These are phyloP conservation scores for Diaporthe caulivora DNA, from an alignment of 2,329 filamentous ascomycete species.

Conservation along the genomic window DNA sequence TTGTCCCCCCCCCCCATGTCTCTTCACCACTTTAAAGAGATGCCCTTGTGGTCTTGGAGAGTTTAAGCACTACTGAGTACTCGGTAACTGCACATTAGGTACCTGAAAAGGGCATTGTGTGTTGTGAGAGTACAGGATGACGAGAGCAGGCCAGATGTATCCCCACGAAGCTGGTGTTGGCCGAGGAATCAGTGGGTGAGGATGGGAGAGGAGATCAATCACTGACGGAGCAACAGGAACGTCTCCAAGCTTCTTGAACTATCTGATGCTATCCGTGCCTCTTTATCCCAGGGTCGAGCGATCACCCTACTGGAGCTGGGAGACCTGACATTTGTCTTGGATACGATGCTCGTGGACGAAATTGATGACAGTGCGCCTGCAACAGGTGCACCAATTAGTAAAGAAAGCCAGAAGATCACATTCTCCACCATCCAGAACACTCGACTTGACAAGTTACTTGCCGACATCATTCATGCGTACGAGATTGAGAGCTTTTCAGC, in stretches of 20 bases:
- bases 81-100: too few species aligned
- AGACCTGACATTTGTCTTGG: slow-evolving; percentile 34
- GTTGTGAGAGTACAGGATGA: not conserved
- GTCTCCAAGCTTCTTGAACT: slow-evolving; percentile 35
- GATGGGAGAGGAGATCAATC: not conserved
- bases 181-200: not conserved
- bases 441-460: slow-evolving; percentile 37
- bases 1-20: not conserved
- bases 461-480: slow-evolving; percentile 31
- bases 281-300: slow-evolving; percentile 12
- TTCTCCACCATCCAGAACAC: slow-evolving; percentile 30
- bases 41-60: not conserved
- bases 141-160: not conserved
- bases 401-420: slow-evolving; percentile 8
- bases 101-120: not conserved
- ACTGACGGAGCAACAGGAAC: slow-evolving; percentile 10
- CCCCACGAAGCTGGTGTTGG: not conserved
- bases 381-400: not conserved
- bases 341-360: slow-evolving; percentile 36
- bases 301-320: slow-evolving; percentile 25
- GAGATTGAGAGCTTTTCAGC: slow-evolving; percentile 6
- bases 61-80: not conserved
- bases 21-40: too few species aligned
- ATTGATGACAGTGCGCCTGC: slow-evolving; percentile 11
- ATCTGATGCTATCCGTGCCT: slow-evolving; percentile 33